A percentile compares a stretch with the other conserved stretches of the same genome.
Evolutionary conservation across 2,329 filamentous ascomycete genomes (phyloP).

Genomic region (Neopestalotiopsis sp.): DNA sequence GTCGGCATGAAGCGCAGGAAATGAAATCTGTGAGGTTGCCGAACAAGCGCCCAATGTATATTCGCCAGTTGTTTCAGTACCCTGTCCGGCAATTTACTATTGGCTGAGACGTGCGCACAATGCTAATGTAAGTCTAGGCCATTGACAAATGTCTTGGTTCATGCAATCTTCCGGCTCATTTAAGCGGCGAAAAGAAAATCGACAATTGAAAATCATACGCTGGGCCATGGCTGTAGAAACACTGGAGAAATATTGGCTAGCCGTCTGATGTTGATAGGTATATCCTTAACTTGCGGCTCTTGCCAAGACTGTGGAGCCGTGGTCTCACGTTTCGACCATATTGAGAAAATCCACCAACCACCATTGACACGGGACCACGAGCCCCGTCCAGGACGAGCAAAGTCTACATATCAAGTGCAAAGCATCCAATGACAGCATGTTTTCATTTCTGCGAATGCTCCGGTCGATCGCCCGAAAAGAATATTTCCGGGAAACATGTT

Average conservation of each 20-base stretch:
- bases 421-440: conserved; percentile 15
- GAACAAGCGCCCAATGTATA: no score
- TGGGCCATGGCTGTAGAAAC: neutral
- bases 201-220: neutral
- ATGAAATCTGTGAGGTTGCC: no score
- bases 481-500: neutral
- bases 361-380: conserved; percentile 13
- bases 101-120: no score
- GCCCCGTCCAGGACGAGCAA: conserved; percentile 13
- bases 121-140: no score
- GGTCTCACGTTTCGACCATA: conserved; percentile 3
- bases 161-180: no score
- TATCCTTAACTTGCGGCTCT: neutral
- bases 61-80: no score
- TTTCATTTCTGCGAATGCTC: neutral
- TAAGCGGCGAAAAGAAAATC: neutral
- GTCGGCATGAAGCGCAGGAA: no score
- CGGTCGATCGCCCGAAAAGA: neutral
- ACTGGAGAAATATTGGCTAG: neutral
- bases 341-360: conserved; percentile 25
- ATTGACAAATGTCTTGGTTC: no score
- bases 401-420: neutral
- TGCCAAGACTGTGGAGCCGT: conserved; percentile 12
- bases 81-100: no score
- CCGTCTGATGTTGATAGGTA: conserved; percentile 12